Base-by-base conservation (phyloP, 225 moss, liverwort and hornwort genomes). In the Anthoceros angustus region DNA sequence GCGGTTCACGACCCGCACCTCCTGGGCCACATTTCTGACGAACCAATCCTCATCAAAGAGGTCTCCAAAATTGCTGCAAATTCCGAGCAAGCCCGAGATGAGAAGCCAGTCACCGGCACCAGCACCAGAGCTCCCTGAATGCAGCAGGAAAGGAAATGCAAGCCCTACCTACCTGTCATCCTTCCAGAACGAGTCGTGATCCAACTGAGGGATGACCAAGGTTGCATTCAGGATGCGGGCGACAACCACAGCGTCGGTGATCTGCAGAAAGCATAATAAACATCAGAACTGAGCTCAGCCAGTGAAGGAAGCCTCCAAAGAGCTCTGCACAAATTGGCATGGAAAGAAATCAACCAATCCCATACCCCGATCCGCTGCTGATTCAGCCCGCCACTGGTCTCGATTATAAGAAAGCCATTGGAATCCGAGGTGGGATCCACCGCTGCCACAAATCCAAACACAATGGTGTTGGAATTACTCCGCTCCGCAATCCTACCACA, bases 301-400 rank as follows among this genome's bases (percentile, higher is more conserved):
- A 32, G 32, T 32, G 32, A 32, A 32, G 32, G 2, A 32, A 32
- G 32, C 32, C 32, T 32, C 32, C 32, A 4, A 32, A 32, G 32
- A 1, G 32, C 32, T 32, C 32, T 32, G 32, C 32, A 32, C 2
- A 32, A 4, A 32, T 1, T 32, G 32, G 32, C 32, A 4, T 1
- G n/a, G 8, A 18, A 18, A 18, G 23, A 18, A 18, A 55, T 0
- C 45, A 46, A 16, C 5, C 5, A 10, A 11, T 16, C 5, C 1
- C 39, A 26, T 85, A 98, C 95, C 92, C 98, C 92, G 60, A 87
- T 92, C 75, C 98, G 78, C 71, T 98, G 98, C 74, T 98, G 98
- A 80, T 98, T 98, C 72, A 98, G 67, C 69, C 98, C 98, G 70
- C 98, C 98, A 77, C 98, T 98, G 40, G 98, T 81, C 71, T 82